Evolutionary conservation across 345 rosid genomes (phyloP).

Genomic region (Eucalyptus lansdowneana): DNA sequence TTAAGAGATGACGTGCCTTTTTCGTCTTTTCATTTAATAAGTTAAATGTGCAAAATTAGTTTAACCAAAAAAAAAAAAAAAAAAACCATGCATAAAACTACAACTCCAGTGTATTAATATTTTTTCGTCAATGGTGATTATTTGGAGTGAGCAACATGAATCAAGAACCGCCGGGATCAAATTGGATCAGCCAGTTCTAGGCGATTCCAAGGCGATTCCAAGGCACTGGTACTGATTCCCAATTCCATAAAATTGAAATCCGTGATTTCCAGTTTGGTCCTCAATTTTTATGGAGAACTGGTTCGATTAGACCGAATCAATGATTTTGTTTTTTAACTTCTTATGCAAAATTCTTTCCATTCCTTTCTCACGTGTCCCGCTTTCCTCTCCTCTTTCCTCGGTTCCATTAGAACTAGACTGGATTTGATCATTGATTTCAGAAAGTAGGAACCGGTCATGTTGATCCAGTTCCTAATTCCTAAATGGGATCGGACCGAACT

Average conservation of each 20-base stretch:
- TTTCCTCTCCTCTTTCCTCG: background rate
- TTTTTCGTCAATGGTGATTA: background rate
- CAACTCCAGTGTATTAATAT: background rate
- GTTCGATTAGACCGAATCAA: accelerated
- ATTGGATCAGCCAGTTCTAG: accelerated
- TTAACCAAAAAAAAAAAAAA: background rate
- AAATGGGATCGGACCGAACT: background rate
- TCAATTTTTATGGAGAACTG: background rate
- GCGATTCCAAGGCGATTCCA: accelerated
- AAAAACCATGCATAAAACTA: background rate
- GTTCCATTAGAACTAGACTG: background rate
- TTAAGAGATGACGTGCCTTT: background rate
- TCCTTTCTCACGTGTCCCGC: background rate
- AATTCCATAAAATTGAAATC: too few relatives aligned
- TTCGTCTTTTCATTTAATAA: background rate
- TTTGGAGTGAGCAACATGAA: background rate
- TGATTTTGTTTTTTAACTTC: background rate
- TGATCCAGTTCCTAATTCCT: background rate
- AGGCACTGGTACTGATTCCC: accelerated
- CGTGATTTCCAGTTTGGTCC: accelerated
- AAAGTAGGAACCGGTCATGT: background rate
- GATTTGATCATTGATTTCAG: too few relatives aligned
- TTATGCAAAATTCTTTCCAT: too few relatives aligned
- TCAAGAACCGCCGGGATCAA: accelerated
- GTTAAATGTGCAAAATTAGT: background rate